Evolutionary conservation across 352 stramenopile species (phyloP), one percentile per base, ranked within the genome.

Genomic region (Phytopythium delawarense): DNA sequence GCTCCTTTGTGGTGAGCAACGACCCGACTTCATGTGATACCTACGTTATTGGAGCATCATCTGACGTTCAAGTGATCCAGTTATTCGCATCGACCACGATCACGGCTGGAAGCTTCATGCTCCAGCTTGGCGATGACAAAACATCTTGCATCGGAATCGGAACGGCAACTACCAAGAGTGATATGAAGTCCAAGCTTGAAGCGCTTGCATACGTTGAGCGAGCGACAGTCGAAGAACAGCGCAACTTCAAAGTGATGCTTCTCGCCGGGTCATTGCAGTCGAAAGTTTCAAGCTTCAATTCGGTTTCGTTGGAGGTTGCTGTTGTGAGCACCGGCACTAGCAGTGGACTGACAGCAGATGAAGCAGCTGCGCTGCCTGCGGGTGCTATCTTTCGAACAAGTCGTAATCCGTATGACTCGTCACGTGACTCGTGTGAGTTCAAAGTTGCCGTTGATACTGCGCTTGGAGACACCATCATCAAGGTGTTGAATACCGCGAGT

Each of bases 361-460:
- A 93, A 61, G 72, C 67, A 6, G 63, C 7, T 3, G 65, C 61
- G 11, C 54, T 93, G 30, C 37, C 37, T 0, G 28, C 65, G 28
- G 45, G 70, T n/a, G 57, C 78, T 7, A 70, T 92, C 20, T 79
- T 93, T 25, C 77, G 77, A 64, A 80, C 91, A n/a, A 88, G 79
- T 46, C 82, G 79, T 7, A 92, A 89, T 59, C 77, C 81, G 30
- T 87, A 89, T 55, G 76, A 91, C 55, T 81, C 89, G 54, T 78
- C 70, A 8, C 77, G 71, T 37, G 71, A 91, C 42, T 81, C 74
- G 1, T 93, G 84, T 9, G 78, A 88, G 64, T 81, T 93, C 60
- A 49, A 62, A 1, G 64, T 90, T 5, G 48, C 63, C 2, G 35
- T 62, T 1, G 40, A 56, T 7, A 55, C 76, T 16, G 40, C 52